Percentiles rank a stretch among this genome's conserved stretches.
These are phyloP conservation scores for Trichoderma pleuroti DNA, from an alignment of 2,329 filamentous ascomycete genomes.

Conservation along the genomic window DNA sequence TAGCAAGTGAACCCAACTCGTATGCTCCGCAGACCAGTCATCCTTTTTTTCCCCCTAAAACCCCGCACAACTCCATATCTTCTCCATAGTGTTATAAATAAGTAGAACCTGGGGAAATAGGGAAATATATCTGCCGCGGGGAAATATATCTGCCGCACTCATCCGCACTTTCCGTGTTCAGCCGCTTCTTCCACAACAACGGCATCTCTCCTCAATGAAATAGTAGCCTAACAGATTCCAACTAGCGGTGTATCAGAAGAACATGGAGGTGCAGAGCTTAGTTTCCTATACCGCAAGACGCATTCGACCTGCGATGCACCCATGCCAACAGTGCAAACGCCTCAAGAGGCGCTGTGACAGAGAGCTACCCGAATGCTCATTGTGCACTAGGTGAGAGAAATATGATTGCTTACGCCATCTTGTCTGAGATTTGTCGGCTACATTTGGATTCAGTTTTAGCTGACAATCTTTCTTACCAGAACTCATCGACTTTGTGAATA, in stretches of 20 bases:
- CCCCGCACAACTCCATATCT: background rate
- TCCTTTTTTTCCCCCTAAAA: background rate
- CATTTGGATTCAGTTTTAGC: background rate
- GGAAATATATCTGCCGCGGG: background rate
- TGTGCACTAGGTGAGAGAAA: background rate
- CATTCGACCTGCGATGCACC: background rate
- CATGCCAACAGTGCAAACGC: background rate
- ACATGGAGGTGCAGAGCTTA: background rate
- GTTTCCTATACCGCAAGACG: background rate
- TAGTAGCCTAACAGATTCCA: background rate
- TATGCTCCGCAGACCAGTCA: background rate
- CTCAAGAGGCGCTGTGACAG: background rate
- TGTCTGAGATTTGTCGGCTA: background rate
- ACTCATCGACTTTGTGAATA: background rate
- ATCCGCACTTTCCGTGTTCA: background rate
- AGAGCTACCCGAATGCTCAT: background rate
- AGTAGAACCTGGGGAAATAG: background rate
- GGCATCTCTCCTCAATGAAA: background rate
- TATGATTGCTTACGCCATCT: background rate
- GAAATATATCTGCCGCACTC: background rate
- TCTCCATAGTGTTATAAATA: background rate
- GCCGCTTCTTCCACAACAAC: background rate
- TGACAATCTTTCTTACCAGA: background rate
- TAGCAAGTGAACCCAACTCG: background rate
- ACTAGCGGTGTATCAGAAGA: background rate